Base-by-base conservation (phyloP, 169 alveolate species). In the Eimeria necatrix region DNA sequence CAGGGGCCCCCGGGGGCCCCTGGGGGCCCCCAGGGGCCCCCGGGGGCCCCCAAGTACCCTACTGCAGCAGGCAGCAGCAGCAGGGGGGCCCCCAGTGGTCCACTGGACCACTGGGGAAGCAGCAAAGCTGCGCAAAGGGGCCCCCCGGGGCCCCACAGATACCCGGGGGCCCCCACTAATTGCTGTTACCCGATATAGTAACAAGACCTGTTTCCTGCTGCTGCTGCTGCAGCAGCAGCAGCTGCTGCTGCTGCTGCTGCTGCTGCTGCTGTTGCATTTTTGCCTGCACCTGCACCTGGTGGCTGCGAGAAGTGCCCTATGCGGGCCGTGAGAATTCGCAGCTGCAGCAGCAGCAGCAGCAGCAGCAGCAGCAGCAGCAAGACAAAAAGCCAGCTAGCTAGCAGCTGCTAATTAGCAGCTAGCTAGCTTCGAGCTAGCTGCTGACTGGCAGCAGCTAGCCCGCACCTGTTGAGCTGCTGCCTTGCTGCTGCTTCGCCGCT, bases 281-380 rank as follows among this genome's bases (percentile, higher is more conserved):
- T n/a, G 51, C 87, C 61, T 41, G 61, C 61, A 76, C 3, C 26
- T 32, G 41, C 64, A 61, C 87, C 12, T 5, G 24, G 46, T 16
- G 24, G 87, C 87, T 61, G 9, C 46, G 20, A 59, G 87, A 1
- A 32, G 87, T 61, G 0, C 74, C 53, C 87, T 48, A 14, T 20
- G 87, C 24, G 68, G 26, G 20, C 56, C 61, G 10, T 76, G 59
- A 76, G 87, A 32, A 46, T 24, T 22, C 2, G 87, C 64, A 76
- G 56, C 87, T 76, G 87, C 87, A 76, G 87, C 87, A 76, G 87
- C 59, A 4, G 41, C 87, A 76, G 87, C 48, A 76, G 61, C 59
- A 49, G 22, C 4, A 46, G 56, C 87, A 76, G 87, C 87, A 49
- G 49, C 4, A 71, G 16, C 48, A 26, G 83, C 83, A 71, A 32